These are phyloP conservation scores for Trifolium pratense DNA, from an alignment of 306 rosid genomes.

Conservation along the genomic window DNA sequence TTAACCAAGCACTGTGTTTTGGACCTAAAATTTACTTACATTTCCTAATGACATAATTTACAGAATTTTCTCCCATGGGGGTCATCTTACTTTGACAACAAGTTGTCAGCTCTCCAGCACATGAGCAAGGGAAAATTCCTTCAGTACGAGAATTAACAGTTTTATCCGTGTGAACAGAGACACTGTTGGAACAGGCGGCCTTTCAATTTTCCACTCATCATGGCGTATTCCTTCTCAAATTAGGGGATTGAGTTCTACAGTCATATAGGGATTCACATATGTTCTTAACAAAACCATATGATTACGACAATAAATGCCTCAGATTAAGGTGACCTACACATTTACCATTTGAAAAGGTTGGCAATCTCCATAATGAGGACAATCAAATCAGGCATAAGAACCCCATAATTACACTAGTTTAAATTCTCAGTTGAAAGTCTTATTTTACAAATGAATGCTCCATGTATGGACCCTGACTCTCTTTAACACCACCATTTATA, in stretches of 20 bases:
- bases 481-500: neutral
- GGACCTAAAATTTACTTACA: constrained; percentile 1
- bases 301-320: neutral
- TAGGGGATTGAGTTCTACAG: neutral
- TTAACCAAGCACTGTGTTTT: neutral
- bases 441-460: neutral
- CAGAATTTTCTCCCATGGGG: neutral
- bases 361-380: neutral
- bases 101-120: neutral
- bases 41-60: constrained; percentile 2
- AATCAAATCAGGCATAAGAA: neutral
- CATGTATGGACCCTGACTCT: neutral
- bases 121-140: neutral
- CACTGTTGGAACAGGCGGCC: neutral
- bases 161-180: neutral
- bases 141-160: neutral
- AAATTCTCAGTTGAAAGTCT: neutral
- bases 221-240: neutral
- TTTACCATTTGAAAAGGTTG: neutral
- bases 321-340: neutral
- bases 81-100: constrained; percentile 18
- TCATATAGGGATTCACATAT: neutral
- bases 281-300: neutral
- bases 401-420: neutral
- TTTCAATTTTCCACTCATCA: too few species aligned